Base-by-base conservation (phyloP, 1,284 basidiomycete genomes). In the Naganishia sp. region DNA sequence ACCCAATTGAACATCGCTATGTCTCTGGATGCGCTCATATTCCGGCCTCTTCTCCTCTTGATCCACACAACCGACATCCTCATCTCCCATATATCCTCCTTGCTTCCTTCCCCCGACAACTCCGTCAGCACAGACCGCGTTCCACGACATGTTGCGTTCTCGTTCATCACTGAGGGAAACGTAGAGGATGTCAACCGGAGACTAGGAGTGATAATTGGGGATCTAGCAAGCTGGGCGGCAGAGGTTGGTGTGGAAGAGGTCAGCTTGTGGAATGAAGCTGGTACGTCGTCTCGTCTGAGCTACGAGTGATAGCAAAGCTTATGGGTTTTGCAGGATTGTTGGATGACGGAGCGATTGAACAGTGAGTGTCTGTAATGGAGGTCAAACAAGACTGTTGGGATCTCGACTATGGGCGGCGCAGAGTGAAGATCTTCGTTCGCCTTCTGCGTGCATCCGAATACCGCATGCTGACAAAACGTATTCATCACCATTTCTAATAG, bases 201-300 rank as follows among this genome's bases (percentile, higher is more conserved):
- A 32, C 21, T 52, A 13, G 50, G 7, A 25, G 15, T n/a, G 45
- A 28, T 45, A 10, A 31, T 60, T 15, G n/a, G 18, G 25, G 66
- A 73, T 31, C 68, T 62, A 0, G 68, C 74, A 6, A 67, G 69
- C 18, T 76, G 73, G 72, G 73, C 74, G 0, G 71, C 66, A 2
- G 73, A 73, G 35, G 68, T 67, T 49, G 76, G 74, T 4, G 69
- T 77, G 2, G 18, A 35, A 3, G 72, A 74, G 49, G 47, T 78
- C 13, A 74, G 73, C 9, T 55, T 78, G 13, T 77, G 74, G 70
- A 72, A 72, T 63, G 64, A 57, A 32, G 42, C 54, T 41, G 66
- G 53, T 63, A 45, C 41, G 47, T 63, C n/a, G 17, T 17, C 23
- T 9, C 13, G 18, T 28, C 51, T 32, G 41, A 9, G 11, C 42